Percentiles rank a stretch among this genome's conserved stretches.
Conservation (phyloP, 1,284 basidiomycete genomes). For the Trichosporon asahii region DNA sequence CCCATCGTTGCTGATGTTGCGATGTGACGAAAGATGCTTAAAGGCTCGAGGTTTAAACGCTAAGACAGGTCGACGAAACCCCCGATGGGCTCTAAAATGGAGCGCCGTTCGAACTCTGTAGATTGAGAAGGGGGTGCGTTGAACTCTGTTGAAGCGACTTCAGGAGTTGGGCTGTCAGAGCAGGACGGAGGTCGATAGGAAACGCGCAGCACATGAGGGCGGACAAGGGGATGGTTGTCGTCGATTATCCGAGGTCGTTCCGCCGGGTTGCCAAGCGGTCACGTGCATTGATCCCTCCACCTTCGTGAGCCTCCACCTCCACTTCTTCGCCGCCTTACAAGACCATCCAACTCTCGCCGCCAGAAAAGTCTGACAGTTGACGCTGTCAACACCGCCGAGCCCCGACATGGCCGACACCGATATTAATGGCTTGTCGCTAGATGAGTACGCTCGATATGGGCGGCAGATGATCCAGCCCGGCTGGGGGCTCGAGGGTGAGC, state of each 20-base stretch:
- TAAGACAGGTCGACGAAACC: background rate
- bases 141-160: background rate
- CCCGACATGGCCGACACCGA: background rate
- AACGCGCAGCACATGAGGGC: background rate
- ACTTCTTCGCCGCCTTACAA: background rate
- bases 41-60: background rate
- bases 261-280: background rate
- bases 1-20: too few relatives aligned
- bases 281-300: background rate
- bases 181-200: background rate
- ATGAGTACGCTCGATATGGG: conserved; percentile 87
- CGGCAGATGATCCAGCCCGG: conserved; percentile 94
- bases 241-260: background rate
- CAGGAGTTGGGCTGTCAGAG: background rate
- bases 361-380: background rate
- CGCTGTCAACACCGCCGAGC: background rate
- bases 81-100: background rate
- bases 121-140: background rate
- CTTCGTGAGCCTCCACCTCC: background rate
- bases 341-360: background rate
- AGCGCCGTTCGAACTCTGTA: background rate
- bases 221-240: background rate
- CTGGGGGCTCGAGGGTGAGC: conserved; percentile 74
- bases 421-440: conserved; percentile 26
- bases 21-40: conserved; percentile 5